Evolutionary conservation across 306 rosid species (phyloP).

Genomic region (Rubus idaeus): DNA sequence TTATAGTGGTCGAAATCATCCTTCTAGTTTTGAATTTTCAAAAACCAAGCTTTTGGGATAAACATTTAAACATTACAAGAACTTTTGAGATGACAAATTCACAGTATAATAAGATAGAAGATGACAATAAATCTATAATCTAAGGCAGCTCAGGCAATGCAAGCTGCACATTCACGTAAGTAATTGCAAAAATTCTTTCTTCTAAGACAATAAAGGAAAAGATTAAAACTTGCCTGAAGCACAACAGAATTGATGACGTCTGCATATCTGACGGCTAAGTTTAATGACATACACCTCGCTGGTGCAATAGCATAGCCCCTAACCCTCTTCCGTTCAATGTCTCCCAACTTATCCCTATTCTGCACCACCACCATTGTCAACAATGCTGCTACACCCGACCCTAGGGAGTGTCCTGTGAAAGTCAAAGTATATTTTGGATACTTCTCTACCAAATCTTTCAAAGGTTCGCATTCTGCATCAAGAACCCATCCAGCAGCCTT

Average conservation of each 20-base stretch:
- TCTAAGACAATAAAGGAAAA: neutral
- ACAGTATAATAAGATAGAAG: neutral
- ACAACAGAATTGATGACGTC: slow-evolving; percentile 88
- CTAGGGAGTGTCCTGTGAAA: slow-evolving; percentile 87
- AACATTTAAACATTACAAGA: neutral
- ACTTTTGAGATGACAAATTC: neutral
- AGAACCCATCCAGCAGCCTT: slow-evolving; percentile 75
- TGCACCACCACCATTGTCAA: slow-evolving; percentile 72
- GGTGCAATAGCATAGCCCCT: slow-evolving; percentile 91
- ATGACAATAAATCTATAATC: neutral
- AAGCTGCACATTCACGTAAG: slow-evolving; percentile 8
- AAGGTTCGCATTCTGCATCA: slow-evolving; percentile 58
- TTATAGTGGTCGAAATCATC: neutral
- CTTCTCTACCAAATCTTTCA: slow-evolving; percentile 59
- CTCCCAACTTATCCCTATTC: slow-evolving; percentile 56
- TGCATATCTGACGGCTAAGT: slow-evolving; percentile 90
- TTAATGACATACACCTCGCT: slow-evolving; percentile 88
- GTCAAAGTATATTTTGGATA: slow-evolving; percentile 75
- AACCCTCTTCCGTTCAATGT: slow-evolving; percentile 72
- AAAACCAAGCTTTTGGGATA: slow-evolving; percentile 1
- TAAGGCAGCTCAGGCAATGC: neutral
- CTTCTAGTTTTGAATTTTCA: neutral
- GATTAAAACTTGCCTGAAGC: slow-evolving; percentile 70
- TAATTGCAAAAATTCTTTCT: neutral
- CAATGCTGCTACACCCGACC: slow-evolving; percentile 86